phyloP scores from a whole-genome alignment of 2,329 filamentous ascomycete genomes.

The Penicillium sp. region DNA sequence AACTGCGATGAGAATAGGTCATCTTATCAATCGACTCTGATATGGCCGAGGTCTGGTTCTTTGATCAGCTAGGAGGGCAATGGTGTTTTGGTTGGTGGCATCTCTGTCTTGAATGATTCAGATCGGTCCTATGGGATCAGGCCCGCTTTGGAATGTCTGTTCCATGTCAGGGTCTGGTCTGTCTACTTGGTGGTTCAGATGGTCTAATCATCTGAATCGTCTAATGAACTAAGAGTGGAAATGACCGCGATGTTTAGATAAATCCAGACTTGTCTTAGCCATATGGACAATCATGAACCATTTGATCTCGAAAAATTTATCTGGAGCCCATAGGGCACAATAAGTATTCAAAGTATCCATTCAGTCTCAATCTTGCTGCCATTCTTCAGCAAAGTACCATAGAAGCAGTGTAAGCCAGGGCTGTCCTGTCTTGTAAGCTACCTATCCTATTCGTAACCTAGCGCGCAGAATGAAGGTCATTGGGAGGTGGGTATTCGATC shows the following conservation, averaged over 20 bases:
- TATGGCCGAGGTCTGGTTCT: constrained; percentile 8
- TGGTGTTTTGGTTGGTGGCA: background rate
- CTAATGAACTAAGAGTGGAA: background rate
- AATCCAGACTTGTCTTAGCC: background rate
- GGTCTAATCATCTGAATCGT: no score
- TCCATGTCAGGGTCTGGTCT: no score
- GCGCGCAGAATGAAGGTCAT: no score
- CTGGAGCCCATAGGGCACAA: background rate
- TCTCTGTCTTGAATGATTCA: background rate
- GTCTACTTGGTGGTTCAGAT: background rate
- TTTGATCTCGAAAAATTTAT: background rate
- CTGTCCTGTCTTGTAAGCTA: no score
- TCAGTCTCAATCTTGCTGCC: background rate
- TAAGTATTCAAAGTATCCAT: background rate
- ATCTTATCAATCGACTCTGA: constrained; percentile 23
- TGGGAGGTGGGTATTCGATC: no score
- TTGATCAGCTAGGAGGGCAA: background rate
- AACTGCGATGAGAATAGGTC: background rate
- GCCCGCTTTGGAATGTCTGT: background rate
- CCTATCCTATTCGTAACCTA: no score
- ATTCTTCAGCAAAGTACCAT: background rate
- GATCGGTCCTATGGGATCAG: background rate
- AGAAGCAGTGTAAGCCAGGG: background rate
- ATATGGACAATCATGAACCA: background rate
- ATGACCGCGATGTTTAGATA: background rate